A percentile compares a stretch with the other conserved stretches of the same genome.
Evolutionary conservation across 306 rosid species (phyloP).

Genomic region (barrel medic (Medicago truncatula)): MtrunA17r5.0-ANR NC_053043.1:39713501-39714000

Average conservation of each 20-base stretch:
- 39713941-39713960: slow-evolving; percentile 96
- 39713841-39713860: slow-evolving; percentile 17
- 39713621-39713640: slow-evolving; percentile 94
- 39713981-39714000: slow-evolving; percentile 33
- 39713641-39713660: slow-evolving; percentile 94
- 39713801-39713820: slow-evolving; percentile 29
- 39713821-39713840: slow-evolving; percentile 6
- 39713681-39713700: slow-evolving; percentile 80
- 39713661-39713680: slow-evolving; percentile 90
- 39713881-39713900: slow-evolving; percentile 81
- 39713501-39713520: slow-evolving; percentile 69
- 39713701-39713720: slow-evolving; percentile 81
- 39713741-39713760: slow-evolving; percentile 41
- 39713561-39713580: slow-evolving; percentile 89
- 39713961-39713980: slow-evolving; percentile 68
- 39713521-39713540: slow-evolving; percentile 92
- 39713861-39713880: slow-evolving; percentile 87
- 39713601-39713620: slow-evolving; percentile 86
- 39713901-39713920: slow-evolving; percentile 96
- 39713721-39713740: slow-evolving; percentile 75
- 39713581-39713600: slow-evolving; percentile 71
- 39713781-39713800: slow-evolving; percentile 30
- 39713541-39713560: slow-evolving; percentile 92
- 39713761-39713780: slow-evolving; percentile 7
- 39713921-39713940: slow-evolving; percentile 90